Evolutionary conservation across 768 basidiomycete genomes (phyloP).

Genomic region (Boletus vermiculosoides): DNA sequence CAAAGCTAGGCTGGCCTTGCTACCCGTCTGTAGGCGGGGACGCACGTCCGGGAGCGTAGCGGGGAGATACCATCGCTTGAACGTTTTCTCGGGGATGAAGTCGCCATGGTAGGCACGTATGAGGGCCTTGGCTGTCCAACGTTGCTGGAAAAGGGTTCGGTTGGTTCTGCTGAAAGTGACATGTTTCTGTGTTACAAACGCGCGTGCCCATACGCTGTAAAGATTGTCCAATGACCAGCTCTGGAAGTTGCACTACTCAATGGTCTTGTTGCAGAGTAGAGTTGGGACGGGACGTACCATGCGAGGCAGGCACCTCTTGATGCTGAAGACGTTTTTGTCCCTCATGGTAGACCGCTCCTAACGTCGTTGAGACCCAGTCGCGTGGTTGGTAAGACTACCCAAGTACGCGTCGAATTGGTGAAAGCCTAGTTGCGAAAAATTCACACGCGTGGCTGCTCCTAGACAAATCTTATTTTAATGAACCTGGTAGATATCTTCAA

Average conservation of each 20-base stretch:
- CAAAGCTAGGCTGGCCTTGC: conserved; percentile 43
- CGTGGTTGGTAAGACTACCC: background rate
- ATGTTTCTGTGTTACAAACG: conserved; percentile 43
- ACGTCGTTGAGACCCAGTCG: background rate
- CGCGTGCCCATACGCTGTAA: conserved; percentile 85
- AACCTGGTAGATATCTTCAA: background rate
- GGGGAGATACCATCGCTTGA: conserved; percentile 95
- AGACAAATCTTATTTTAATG: background rate
- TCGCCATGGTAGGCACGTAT: conserved; percentile 95
- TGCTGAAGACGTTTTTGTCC: conserved; percentile 45
- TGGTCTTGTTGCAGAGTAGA: background rate
- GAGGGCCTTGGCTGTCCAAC: conserved; percentile 84
- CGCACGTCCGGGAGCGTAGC: conserved; percentile 82
- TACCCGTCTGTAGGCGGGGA: conserved; percentile 42
- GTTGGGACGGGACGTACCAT: conserved; percentile 51
- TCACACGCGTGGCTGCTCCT: conserved; percentile 16
- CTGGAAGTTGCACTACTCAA: conserved; percentile 40
- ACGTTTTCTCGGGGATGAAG: conserved; percentile 86
- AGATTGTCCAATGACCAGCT: conserved; percentile 89
- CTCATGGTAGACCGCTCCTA: conserved; percentile 38
- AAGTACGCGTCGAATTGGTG: background rate
- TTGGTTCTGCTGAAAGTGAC: conserved; percentile 56
- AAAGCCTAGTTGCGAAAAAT: conserved; percentile 2
- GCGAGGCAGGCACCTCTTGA: conserved; percentile 64
- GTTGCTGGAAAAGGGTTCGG: conserved; percentile 82